These are phyloP conservation scores for Paecilomyces sp. DNA, from an alignment of 2,329 filamentous ascomycete species.

Conservation along the genomic window DNA sequence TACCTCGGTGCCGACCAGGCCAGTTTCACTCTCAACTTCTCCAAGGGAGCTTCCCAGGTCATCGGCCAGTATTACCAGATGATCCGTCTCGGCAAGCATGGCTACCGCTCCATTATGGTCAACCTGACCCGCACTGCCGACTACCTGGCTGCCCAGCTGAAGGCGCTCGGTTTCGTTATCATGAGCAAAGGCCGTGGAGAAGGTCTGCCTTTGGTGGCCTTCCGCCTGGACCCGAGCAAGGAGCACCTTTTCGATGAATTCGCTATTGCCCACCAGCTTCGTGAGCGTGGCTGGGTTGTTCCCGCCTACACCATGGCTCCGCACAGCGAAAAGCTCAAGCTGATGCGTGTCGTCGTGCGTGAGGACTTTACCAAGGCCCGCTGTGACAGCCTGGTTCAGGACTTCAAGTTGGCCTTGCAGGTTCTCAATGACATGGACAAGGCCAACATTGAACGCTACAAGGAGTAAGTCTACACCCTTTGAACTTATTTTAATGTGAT, in stretches of 20 bases:
- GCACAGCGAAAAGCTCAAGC: conserved; percentile 73
- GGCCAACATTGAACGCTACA: conserved; percentile 61
- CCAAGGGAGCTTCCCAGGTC: conserved; percentile 87
- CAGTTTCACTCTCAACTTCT: conserved; percentile 96
- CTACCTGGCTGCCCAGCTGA: conserved; percentile 69
- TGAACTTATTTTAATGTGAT: background rate
- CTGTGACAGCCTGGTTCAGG: conserved; percentile 69
- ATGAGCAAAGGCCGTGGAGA: conserved; percentile 72
- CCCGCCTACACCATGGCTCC: conserved; percentile 97
- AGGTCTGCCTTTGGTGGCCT: conserved; percentile 84
- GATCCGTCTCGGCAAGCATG: conserved; percentile 86
- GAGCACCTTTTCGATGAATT: conserved; percentile 65
- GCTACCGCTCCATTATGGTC: conserved; percentile 87
- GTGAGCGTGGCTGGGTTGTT: conserved; percentile 84
- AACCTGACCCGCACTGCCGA: conserved; percentile 88
- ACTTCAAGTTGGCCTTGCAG: conserved; percentile 70
- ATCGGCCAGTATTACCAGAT: conserved; percentile 98
- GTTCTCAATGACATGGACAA: conserved; percentile 68
- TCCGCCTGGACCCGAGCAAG: conserved; percentile 59
- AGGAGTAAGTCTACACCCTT: conserved; percentile 44
- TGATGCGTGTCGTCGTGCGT: conserved; percentile 85
- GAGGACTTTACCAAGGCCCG: conserved; percentile 83
- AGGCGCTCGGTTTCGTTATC: conserved; percentile 74
- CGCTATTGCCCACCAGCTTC: conserved; percentile 73
- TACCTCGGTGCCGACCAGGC: conserved; percentile 93